Evolutionary conservation across 2,329 filamentous ascomycete genomes (phyloP), one percentile per base, ranked within the genome.

Genomic region (Akanthomyces dipterigenus): DNA sequence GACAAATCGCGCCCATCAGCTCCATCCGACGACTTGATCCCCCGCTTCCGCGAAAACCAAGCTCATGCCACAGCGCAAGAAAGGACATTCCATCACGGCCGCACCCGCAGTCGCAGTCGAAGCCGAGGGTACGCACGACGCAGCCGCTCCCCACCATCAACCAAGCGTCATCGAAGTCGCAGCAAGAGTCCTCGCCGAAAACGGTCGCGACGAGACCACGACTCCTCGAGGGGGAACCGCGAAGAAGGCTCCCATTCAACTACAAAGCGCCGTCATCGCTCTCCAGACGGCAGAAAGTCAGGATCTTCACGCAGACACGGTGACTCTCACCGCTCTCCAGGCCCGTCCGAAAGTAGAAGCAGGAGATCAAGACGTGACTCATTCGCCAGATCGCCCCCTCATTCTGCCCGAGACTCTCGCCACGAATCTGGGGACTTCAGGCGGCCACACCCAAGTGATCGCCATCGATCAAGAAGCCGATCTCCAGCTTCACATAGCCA

Each of bases 101-200:
- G 70, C 55, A 72, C 72, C 54, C 73, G 71, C 49, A 61, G 58
- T 63, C 70, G 68, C 42, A 73, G 72, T 64, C 72, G 71, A 59
- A 72, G 72, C 55, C 72, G 71, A 60, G 69, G 65, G 38, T 71
- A 71, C 55, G 68, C 70, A 40, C 58, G 50, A 31, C 70, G 66
- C 49, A 69, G 66, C 36, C 69, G 70, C 60, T 77, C 77, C 3
- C 72, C 76, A 34, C 69, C 74, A 26, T 73, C 75, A 6, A 64
- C 72, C 40, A 80, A 80, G 65, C 72, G 78, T 55, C 71, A 73
- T 53, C 73, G 78, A 62, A 79, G 73, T 62, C 73, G 73, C 55
- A 80, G 76, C 53, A 75, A 69, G n/a, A 73, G 78, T 2, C 68
- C 72, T 36, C 74, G 73, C 55, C 71, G 74, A 28, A 80, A 80